Percentiles rank a stretch among this genome's conserved stretches.
Evolutionary conservation across 306 rosid genomes (phyloP).

Genomic region (Calophaca sinica): DNA sequence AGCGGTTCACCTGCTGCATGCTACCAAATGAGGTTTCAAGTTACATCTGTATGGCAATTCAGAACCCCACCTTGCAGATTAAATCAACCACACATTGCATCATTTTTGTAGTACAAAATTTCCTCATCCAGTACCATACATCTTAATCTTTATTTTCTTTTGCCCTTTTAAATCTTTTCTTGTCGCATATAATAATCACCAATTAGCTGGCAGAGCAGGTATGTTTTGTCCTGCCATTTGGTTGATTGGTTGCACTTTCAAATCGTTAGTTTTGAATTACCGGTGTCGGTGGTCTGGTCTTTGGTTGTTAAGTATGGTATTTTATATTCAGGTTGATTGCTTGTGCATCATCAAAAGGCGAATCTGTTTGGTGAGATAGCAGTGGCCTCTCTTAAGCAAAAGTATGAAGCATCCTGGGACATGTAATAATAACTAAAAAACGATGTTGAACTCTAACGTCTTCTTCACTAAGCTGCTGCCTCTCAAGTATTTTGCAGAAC

Average conservation of each 20-base stretch:
- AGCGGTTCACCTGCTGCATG: constrained; percentile 50
- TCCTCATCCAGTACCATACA: constrained; percentile 34
- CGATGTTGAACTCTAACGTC: constrained; percentile 29
- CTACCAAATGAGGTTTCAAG: constrained; percentile 44
- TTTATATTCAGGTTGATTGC: constrained; percentile 37
- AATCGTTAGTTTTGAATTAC: constrained; percentile 49
- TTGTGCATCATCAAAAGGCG: constrained; percentile 48
- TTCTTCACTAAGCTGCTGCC: neutral
- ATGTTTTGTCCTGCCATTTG: constrained; percentile 62
- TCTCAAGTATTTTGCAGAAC: neutral
- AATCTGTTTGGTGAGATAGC: constrained; percentile 45
- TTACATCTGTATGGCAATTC: constrained; percentile 48
- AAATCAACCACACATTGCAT: constrained; percentile 58
- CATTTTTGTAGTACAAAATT: constrained; percentile 37
- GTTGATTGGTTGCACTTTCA: constrained; percentile 50
- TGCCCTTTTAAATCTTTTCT: constrained; percentile 43
- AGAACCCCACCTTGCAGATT: constrained; percentile 53
- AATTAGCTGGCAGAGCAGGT: constrained; percentile 88
- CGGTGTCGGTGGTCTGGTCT: constrained; percentile 63
- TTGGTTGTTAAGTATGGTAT: constrained; percentile 13
- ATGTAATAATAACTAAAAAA: constrained; percentile 11
- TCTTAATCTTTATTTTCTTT: constrained; percentile 27
- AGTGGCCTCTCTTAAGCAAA: constrained; percentile 36
- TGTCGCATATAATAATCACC: constrained; percentile 56
- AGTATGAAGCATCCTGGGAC: constrained; percentile 32